These are phyloP conservation scores for Pleurotus giganteus DNA, from an alignment of 768 basidiomycete species.

Conservation along the genomic window DNA sequence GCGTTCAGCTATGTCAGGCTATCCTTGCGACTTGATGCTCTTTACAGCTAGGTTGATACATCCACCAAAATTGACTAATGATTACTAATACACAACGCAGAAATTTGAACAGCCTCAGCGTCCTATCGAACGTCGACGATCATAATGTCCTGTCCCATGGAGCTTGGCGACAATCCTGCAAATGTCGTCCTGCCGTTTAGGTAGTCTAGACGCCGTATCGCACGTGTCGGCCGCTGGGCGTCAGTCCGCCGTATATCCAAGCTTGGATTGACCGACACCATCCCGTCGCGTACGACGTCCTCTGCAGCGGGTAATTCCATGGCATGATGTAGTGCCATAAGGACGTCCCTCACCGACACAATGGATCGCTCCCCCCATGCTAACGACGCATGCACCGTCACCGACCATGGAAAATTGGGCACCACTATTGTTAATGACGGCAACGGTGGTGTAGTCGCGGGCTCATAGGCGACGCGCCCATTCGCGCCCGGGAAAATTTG, in stretches of 20 bases:
- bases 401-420: neutral
- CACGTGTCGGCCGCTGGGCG: neutral
- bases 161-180: neutral
- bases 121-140: neutral
- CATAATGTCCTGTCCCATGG: neutral
- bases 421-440: constrained; percentile 1
- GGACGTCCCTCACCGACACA: neutral
- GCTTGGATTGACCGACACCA: neutral
- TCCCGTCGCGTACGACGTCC: neutral
- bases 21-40: too few species aligned
- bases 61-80: neutral
- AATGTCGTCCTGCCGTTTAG: neutral
- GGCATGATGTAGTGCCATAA: neutral
- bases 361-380: neutral
- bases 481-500: neutral
- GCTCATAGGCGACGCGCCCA: neutral
- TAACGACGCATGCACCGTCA: neutral
- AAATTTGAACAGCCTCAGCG: neutral
- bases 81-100: too few species aligned
- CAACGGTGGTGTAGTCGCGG: neutral
- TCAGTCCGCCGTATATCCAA: neutral
- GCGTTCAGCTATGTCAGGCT: too few species aligned
- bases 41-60: neutral
- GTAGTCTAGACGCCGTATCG: neutral
- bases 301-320: neutral